Evolutionary conservation across 352 stramenopile species (phyloP).

Genomic region (Pythium insidiosum): DNA sequence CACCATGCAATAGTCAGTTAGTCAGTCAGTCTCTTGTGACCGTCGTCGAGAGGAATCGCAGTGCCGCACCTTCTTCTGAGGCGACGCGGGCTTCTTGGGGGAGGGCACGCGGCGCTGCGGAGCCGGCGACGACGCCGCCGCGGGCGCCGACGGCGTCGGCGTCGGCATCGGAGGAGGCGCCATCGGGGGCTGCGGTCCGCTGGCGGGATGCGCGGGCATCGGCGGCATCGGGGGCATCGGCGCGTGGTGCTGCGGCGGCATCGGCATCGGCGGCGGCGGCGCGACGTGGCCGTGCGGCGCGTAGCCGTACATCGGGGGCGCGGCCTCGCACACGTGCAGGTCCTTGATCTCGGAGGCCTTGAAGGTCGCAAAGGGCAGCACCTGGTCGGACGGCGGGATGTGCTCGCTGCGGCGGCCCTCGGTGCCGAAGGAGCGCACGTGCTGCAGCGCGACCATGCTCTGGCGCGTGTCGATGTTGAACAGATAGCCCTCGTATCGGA

Average conservation of each 20-base stretch:
- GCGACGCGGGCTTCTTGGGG: conserved; percentile 8
- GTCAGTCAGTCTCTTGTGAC: too few species aligned
- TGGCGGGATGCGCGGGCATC: conserved; percentile 17
- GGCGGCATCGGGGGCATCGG: conserved; percentile 7
- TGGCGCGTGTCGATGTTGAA: conserved; percentile 85
- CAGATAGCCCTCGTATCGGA: conserved; percentile 79
- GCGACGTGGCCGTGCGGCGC: conserved; percentile 3
- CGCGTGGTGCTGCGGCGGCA: conserved; percentile 5
- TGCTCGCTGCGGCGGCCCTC: conserved; percentile 66
- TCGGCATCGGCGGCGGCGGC: conserved; percentile 10
- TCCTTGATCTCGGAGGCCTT: conserved; percentile 84
- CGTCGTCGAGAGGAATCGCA: too few species aligned
- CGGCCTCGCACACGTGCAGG: conserved; percentile 75
- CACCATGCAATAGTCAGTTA: too few species aligned
- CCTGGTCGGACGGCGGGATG: conserved; percentile 62
- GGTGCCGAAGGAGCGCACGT: conserved; percentile 76
- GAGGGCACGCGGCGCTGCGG: conserved; percentile 4
- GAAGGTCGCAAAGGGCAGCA: conserved; percentile 76
- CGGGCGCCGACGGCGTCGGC: background rate
- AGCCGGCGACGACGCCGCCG: background rate
- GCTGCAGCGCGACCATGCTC: conserved; percentile 76
- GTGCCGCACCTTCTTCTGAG: conserved; percentile 1
- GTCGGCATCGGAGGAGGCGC: background rate
- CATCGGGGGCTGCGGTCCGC: background rate
- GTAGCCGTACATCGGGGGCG: conserved; percentile 15